These are phyloP conservation scores for Hyparrhenia diplandra DNA, from an alignment of 176 grass and related monocot genomes.

Conservation along the genomic window DNA sequence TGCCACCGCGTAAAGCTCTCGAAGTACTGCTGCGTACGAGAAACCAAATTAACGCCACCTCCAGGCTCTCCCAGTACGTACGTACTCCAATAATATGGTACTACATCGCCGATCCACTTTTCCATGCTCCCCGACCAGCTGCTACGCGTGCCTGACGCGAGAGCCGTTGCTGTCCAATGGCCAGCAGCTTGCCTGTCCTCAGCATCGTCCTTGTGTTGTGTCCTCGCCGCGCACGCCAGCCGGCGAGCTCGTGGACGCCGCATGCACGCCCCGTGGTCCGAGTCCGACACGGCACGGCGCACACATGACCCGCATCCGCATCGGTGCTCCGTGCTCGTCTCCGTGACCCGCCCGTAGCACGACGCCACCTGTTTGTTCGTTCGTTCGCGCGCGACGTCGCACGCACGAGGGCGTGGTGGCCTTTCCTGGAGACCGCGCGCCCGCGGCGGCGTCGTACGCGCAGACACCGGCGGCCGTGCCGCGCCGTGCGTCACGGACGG, in stretches of 20 bases:
- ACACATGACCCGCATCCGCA: neutral
- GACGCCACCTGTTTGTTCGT: neutral
- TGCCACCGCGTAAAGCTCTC: too few species aligned
- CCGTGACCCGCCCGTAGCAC: neutral
- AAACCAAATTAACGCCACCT: neutral
- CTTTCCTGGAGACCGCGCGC: neutral
- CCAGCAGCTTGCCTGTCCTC: neutral
- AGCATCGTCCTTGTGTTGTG: neutral
- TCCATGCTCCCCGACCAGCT: neutral
- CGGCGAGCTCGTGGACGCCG: neutral
- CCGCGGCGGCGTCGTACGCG: neutral
- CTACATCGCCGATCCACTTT: neutral
- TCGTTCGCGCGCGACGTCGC: neutral
- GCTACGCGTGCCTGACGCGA: neutral
- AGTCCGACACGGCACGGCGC: neutral
- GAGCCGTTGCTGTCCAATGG: neutral
- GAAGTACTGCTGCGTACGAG: neutral
- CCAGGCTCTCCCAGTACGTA: neutral
- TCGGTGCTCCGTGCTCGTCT: neutral
- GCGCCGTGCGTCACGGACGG: neutral
- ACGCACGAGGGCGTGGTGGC: neutral
- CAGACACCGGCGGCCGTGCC: neutral
- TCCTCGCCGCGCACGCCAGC: neutral
- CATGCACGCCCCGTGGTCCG: neutral
- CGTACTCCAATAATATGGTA: neutral